phyloP scores from a whole-genome alignment of 2,329 filamentous ascomycete species.

The Botryotinia calthae region DNA sequence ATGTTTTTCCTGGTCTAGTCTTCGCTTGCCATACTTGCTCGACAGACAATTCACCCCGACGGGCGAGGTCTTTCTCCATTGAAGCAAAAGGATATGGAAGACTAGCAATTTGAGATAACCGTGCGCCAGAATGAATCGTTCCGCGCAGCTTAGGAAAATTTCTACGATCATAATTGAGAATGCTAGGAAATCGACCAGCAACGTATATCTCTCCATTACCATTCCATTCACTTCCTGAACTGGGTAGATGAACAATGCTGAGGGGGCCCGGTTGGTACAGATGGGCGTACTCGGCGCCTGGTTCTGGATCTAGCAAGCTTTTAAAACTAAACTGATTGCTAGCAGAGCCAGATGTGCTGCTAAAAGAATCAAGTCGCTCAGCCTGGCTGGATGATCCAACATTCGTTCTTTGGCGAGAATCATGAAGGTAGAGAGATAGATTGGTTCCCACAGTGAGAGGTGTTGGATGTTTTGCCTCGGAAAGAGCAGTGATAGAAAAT shows the following conservation, averaged over 20 bases:
- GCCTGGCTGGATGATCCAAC: conserved; percentile 26
- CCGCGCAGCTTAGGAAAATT: conserved; percentile 75
- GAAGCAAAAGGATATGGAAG: conserved; percentile 67
- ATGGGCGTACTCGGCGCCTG: conserved; percentile 61
- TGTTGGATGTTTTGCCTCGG: conserved; percentile 60
- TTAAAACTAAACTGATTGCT: conserved; percentile 31
- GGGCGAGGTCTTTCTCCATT: conserved; percentile 57
- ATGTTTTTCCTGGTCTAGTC: conserved; percentile 54
- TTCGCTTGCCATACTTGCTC: conserved; percentile 56
- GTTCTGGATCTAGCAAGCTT: conserved; percentile 44
- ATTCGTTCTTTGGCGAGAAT: conserved; percentile 55
- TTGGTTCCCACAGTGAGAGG: conserved; percentile 84
- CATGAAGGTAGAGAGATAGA: conserved; percentile 77
- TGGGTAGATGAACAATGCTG: conserved; percentile 75
- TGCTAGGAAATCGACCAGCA: conserved; percentile 82
- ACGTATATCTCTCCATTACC: conserved; percentile 76
- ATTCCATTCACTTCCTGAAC: conserved; percentile 43
- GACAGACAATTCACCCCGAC: conserved; percentile 53
- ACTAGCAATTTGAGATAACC: conserved; percentile 69
- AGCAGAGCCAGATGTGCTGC: conserved; percentile 32
- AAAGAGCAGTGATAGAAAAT: conserved; percentile 80
- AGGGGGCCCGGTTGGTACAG: conserved; percentile 79
- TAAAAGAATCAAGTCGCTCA: conserved; percentile 32
- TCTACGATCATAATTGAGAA: conserved; percentile 68
- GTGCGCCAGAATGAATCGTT: conserved; percentile 80